Conservation (phyloP, 352 stramenopile genomes). For the Globisporangium parvum region DNA sequence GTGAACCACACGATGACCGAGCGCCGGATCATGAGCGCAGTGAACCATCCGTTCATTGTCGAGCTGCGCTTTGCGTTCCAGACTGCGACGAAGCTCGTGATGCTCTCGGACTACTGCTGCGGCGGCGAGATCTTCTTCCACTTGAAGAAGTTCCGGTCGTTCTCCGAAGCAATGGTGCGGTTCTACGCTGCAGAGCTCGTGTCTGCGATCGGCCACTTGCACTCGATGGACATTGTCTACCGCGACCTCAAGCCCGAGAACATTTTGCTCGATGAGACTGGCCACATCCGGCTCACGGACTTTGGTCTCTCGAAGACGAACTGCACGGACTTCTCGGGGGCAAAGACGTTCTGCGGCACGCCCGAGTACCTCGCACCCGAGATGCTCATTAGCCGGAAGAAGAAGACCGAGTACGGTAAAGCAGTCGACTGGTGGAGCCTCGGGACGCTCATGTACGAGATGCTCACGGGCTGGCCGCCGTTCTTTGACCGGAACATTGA, state of each 20-base stretch:
- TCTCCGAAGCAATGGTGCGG: conserved; percentile 84
- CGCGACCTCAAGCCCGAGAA: conserved; percentile 93
- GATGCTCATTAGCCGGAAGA: conserved; percentile 87
- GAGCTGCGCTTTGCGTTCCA: conserved; percentile 91
- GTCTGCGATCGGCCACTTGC: conserved; percentile 81
- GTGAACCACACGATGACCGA: conserved; percentile 88
- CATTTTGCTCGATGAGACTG: conserved; percentile 89
- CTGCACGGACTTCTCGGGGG: conserved; percentile 68
- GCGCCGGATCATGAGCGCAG: conserved; percentile 83
- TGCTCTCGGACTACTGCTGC: conserved; percentile 89
- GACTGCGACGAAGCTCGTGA: conserved; percentile 88
- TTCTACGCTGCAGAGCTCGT: conserved; percentile 95
- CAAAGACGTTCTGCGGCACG: conserved; percentile 86
- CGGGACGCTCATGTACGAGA: conserved; percentile 92
- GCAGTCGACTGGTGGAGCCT: conserved; percentile 93
- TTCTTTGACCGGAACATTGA: conserved; percentile 92
- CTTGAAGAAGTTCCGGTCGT: conserved; percentile 87
- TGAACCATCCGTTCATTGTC: conserved; percentile 96
- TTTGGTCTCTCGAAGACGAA: conserved; percentile 92
- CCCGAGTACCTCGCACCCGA: conserved; percentile 86
- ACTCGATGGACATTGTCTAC: conserved; percentile 91
- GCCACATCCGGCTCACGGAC: conserved; percentile 90
- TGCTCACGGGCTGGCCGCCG: conserved; percentile 91
- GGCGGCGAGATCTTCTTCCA: conserved; percentile 92
- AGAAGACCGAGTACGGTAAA: conserved; percentile 88